A percentile compares a stretch with the other conserved stretches of the same genome.
Conservation (phyloP, 2,329 filamentous ascomycete species). For the Sarocladium kiliense region DNA sequence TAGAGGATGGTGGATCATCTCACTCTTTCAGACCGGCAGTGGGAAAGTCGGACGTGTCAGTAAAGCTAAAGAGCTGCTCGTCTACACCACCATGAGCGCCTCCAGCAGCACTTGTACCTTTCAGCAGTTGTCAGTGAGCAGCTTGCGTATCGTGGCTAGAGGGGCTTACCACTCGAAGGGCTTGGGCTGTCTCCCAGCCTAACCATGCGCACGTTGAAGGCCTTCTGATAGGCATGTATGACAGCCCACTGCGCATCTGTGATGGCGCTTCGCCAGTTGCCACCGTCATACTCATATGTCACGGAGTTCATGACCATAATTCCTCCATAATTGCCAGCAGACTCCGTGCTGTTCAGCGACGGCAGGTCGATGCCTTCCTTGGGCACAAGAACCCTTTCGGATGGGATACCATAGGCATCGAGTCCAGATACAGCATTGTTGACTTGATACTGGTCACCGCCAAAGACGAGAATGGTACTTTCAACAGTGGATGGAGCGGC, state of each 20-base stretch:
- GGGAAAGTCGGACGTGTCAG: slow-evolving; percentile 46
- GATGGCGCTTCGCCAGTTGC: slow-evolving; percentile 44
- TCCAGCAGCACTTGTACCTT: neutral
- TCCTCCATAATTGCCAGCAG: slow-evolving; percentile 52
- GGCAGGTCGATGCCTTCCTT: slow-evolving; percentile 46
- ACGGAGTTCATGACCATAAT: slow-evolving; percentile 51
- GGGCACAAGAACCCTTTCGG: slow-evolving; percentile 49
- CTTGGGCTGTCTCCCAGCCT: slow-evolving; percentile 53
- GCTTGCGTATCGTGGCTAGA: slow-evolving; percentile 9
- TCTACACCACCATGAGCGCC: slow-evolving; percentile 24
- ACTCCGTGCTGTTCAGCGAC: slow-evolving; percentile 40
- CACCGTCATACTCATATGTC: slow-evolving; percentile 45
- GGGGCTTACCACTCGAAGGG: slow-evolving; percentile 42
- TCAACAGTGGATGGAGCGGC: slow-evolving; percentile 19
- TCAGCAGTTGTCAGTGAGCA: too few species aligned
- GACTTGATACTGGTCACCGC: slow-evolving; percentile 43
- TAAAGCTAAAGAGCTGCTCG: slow-evolving; percentile 49
- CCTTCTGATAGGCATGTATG: slow-evolving; percentile 51
- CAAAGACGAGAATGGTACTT: slow-evolving; percentile 51
- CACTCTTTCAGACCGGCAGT: slow-evolving; percentile 47
- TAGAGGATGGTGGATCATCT: slow-evolving; percentile 6
- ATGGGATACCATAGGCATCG: slow-evolving; percentile 57
- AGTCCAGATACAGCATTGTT: slow-evolving; percentile 47
- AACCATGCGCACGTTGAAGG: slow-evolving; percentile 56
- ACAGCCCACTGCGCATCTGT: slow-evolving; percentile 50